These are phyloP conservation scores for Chlamydomonas reinhardtii DNA, from an alignment of 163 green algal species.

Conservation along the genomic window DNA sequence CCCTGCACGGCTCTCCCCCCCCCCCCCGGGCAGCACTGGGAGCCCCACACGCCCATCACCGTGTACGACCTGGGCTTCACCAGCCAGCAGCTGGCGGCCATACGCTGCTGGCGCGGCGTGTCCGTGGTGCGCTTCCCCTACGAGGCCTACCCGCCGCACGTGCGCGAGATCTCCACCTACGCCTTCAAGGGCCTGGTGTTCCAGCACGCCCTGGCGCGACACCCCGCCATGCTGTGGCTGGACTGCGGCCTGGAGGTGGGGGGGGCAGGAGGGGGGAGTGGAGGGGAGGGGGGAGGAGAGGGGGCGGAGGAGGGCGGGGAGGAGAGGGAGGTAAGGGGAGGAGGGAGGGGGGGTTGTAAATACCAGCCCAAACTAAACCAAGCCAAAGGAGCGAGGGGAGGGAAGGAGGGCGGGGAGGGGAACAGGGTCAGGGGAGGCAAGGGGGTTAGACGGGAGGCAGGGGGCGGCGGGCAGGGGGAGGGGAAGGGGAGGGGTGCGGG, in stretches of 20 bases:
- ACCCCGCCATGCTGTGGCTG: slow-evolving; percentile 33
- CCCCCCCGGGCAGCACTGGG: slow-evolving; percentile 45
- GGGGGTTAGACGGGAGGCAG: too few relatives aligned
- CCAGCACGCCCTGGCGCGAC: slow-evolving; percentile 18
- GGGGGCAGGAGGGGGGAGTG: too few relatives aligned
- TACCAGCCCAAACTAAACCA: too few relatives aligned
- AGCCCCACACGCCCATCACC: slow-evolving; percentile 45
- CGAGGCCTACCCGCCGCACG: slow-evolving; percentile 49
- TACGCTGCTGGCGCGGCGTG: slow-evolving; percentile 51
- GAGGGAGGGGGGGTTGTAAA: too few relatives aligned
- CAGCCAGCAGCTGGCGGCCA: slow-evolving; percentile 49
- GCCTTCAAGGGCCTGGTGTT: slow-evolving; percentile 62
- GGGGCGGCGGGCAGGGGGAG: too few relatives aligned
- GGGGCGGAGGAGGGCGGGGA: too few relatives aligned
- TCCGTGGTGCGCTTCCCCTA: slow-evolving; percentile 49
- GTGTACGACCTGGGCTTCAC: slow-evolving; percentile 65
- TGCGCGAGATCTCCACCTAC: slow-evolving; percentile 37
- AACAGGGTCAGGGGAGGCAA: too few relatives aligned
- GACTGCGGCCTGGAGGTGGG: slow-evolving; percentile 46
- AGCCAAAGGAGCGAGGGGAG: too few relatives aligned
- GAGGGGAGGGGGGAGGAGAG: too few relatives aligned
- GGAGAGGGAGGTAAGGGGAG: too few relatives aligned
- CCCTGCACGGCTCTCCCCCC: background rate
- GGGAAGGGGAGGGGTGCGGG: too few relatives aligned
- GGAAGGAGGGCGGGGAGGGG: too few relatives aligned